Base-by-base conservation (phyloP, 768 basidiomycete genomes). In the Lactarius evosmus region DNA sequence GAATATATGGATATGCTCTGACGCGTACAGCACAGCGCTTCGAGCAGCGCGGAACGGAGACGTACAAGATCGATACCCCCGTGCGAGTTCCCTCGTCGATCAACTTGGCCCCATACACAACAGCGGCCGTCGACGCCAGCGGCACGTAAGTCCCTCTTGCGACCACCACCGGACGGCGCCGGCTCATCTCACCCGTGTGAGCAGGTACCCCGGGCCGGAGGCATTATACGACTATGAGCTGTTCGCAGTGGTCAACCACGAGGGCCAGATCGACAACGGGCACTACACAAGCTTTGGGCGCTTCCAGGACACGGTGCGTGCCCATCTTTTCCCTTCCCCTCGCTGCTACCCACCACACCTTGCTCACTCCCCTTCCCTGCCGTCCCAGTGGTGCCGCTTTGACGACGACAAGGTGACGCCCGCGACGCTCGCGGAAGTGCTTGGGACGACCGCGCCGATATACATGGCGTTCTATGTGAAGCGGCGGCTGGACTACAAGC, bases 401-500 rank as follows among this genome's bases (percentile, higher is more conserved):
- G 94, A 97, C 73, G 95, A 97, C 71, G 94, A 95, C 70, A 96
- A 92, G 75, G 92, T 95, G 11, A 86, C 86, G 0, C 82, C 80
- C 25, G 84, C 93, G 12, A 87, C 79, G 29, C 79, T 95, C 25
- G 79, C 82, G 8, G 81, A 82, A 1, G 89, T 88, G 60, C 79
- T 95, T 46, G 77, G 74, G 29, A 36, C 56, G 2, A 58, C 62
- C 55, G 92, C 93, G 22, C 81, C 85, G 55, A 88, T 92, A 6
- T 96, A 96, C 74, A 95, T 96, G 94, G 92, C 93, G 66, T 95
- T 95, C 77, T 97, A 96, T 72, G 91, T 93, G 65, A 95, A 95
- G 74, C 85, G 91, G 12, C 85, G 91, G 66, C 78, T 95, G 52
- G 91, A 95, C 66, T 95, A 95, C 75, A 88, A 86, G 72, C 85